Evolutionary conservation across 2,329 filamentous ascomycete genomes (phyloP).

Genomic region (Teratosphaeria zuluensis): DNA sequence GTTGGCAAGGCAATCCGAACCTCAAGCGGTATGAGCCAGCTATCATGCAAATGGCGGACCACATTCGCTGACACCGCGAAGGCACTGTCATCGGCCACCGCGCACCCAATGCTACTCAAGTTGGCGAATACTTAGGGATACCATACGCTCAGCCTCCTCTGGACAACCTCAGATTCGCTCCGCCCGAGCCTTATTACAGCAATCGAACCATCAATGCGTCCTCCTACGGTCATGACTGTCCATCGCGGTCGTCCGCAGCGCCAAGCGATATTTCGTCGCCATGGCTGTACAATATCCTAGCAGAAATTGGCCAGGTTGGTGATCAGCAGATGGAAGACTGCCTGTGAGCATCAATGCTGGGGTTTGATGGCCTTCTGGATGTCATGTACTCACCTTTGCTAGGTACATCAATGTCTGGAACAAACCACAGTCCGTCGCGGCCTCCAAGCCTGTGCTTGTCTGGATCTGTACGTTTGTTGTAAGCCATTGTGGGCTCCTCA

Average conservation of each 20-base stretch:
- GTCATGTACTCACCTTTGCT: neutral
- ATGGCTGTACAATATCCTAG: neutral
- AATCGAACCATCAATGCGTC: neutral
- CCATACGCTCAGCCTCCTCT: conserved; percentile 31
- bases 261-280: neutral
- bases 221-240: neutral
- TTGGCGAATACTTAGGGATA: conserved; percentile 38
- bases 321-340: conserved; percentile 2
- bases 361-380: no score
- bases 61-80: neutral
- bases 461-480: neutral
- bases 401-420: neutral
- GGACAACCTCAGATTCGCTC: conserved; percentile 43
- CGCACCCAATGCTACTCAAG: neutral
- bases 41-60: neutral
- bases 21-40: neutral
- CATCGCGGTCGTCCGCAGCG: neutral
- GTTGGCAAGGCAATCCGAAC: neutral
- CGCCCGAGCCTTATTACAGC: neutral
- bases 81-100: neutral
- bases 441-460: neutral
- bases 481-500: neutral
- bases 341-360: neutral
- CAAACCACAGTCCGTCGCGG: neutral
- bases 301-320: neutral